Evolutionary conservation across 441 rosid species (phyloP).

Genomic region (Gossypium trilobum): DNA sequence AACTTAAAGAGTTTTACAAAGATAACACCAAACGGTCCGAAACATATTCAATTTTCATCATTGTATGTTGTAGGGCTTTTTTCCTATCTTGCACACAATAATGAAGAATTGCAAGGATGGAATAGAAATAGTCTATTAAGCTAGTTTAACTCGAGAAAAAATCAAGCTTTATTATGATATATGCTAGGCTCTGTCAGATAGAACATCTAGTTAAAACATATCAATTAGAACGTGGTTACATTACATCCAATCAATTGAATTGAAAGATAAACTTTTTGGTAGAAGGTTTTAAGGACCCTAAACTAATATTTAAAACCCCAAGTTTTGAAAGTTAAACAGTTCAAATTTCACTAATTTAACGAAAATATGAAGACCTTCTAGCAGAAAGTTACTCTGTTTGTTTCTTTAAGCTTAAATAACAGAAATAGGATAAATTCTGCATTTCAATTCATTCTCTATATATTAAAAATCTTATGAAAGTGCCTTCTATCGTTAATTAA

Average conservation of each 20-base stretch:
- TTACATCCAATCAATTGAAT: not conserved
- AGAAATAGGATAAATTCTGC: not conserved
- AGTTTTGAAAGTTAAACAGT: not conserved
- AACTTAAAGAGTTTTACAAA: not conserved
- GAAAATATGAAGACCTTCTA: not conserved
- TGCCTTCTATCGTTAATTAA: not conserved
- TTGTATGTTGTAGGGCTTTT: not conserved
- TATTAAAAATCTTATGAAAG: not conserved
- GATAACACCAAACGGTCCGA: not conserved
- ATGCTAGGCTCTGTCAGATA: not conserved
- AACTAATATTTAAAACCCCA: not conserved
- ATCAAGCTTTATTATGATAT: not conserved
- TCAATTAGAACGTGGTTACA: not conserved
- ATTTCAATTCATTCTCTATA: not conserved
- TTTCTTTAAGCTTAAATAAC: not conserved
- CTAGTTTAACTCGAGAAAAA: not conserved
- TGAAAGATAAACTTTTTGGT: not conserved
- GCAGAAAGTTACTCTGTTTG: not conserved
- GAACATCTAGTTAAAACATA: not conserved
- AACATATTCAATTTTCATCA: not conserved
- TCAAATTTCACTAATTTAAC: not conserved
- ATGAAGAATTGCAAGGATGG: not conserved
- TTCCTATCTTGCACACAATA: not conserved
- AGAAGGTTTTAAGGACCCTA: not conserved
- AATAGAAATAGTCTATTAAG: not conserved